These are phyloP conservation scores for Cordyceps farinosa DNA, from an alignment of 2,329 filamentous ascomycete genomes.

Conservation along the genomic window DNA sequence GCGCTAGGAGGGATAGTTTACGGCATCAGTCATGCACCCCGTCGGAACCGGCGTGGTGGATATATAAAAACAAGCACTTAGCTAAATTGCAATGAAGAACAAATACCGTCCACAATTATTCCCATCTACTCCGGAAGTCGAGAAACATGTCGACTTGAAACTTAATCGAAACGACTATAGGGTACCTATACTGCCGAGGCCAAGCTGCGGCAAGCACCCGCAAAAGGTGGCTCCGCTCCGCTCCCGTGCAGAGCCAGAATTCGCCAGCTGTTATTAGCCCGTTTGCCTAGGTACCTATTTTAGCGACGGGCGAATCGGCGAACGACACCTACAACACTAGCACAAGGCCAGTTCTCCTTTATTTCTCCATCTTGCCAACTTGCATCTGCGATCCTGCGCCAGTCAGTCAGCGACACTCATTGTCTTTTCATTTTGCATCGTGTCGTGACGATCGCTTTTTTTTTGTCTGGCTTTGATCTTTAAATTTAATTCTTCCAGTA, in stretches of 20 bases:
- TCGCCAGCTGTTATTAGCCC: slow-evolving; percentile 6
- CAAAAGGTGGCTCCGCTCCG: slow-evolving; percentile 10
- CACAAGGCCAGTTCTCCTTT: slow-evolving; percentile 17
- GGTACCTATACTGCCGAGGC: neutral
- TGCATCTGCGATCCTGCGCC: slow-evolving; percentile 14
- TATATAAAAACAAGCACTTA: too few relatives aligned
- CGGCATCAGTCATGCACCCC: too few relatives aligned
- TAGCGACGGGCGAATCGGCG: neutral
- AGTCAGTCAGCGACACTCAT: slow-evolving; percentile 11
- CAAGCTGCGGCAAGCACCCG: neutral
- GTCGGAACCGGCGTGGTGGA: too few relatives aligned
- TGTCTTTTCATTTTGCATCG: slow-evolving; percentile 3
- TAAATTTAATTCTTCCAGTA: slow-evolving; percentile 5
- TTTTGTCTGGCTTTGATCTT: neutral
- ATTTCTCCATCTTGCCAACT: slow-evolving; percentile 16
- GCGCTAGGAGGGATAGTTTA: too few relatives aligned
- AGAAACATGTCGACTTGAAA: neutral
- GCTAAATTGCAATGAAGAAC: too few relatives aligned
- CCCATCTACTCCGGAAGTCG: neutral
- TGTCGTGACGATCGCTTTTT: neutral
- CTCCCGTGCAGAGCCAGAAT: neutral
- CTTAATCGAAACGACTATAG: neutral
- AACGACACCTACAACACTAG: neutral
- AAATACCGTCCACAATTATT: too few relatives aligned
- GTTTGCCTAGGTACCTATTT: neutral